Evolutionary conservation across 2,329 filamentous ascomycete species (phyloP).

Genomic region (Talaromyces sp.): DNA sequence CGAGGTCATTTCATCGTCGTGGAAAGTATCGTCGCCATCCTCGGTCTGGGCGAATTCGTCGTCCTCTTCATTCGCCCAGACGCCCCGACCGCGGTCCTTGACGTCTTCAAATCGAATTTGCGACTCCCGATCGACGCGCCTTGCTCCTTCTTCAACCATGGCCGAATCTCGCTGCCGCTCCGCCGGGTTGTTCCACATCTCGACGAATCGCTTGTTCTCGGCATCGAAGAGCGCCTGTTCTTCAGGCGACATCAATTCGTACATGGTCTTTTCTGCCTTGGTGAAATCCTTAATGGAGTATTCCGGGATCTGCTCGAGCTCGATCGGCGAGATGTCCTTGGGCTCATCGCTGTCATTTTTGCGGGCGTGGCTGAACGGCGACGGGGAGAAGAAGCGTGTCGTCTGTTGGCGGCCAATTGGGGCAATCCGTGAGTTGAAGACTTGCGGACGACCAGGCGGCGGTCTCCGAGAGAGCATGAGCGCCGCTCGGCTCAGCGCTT

Average conservation of each 20-base stretch:
- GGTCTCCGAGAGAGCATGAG: conserved; percentile 27
- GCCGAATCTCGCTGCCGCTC: conserved; percentile 24
- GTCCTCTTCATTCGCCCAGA: conserved; percentile 42
- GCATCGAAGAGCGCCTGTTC: conserved; percentile 32
- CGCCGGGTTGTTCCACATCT: conserved; percentile 32
- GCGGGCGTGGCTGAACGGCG: conserved; percentile 30
- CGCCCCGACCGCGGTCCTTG: conserved; percentile 23
- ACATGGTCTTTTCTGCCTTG: conserved; percentile 31
- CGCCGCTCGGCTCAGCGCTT: conserved; percentile 34
- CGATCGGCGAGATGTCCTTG: conserved; percentile 23
- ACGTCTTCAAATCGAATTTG: conserved; percentile 26
- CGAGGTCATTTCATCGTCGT: conserved; percentile 77
- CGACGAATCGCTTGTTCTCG: conserved; percentile 30
- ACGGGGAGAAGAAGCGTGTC: conserved; percentile 30
- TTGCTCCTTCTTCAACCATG: conserved; percentile 27
- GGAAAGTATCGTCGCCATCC: conserved; percentile 51
- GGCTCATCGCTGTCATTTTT: conserved; percentile 21
- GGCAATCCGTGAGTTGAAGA: conserved; percentile 12
- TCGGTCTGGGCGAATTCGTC: conserved; percentile 43
- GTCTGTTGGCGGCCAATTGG: conserved; percentile 10
- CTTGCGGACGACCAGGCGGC: conserved; percentile 13
- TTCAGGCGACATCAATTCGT: conserved; percentile 33
- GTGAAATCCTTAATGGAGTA: conserved; percentile 32
- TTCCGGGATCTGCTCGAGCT: conserved; percentile 26
- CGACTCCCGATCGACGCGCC: conserved; percentile 26